Evolutionary conservation across 1,139 yeast species (phyloP), one percentile per base, ranked within the genome.

Genomic region (Diutina sp.): DNA sequence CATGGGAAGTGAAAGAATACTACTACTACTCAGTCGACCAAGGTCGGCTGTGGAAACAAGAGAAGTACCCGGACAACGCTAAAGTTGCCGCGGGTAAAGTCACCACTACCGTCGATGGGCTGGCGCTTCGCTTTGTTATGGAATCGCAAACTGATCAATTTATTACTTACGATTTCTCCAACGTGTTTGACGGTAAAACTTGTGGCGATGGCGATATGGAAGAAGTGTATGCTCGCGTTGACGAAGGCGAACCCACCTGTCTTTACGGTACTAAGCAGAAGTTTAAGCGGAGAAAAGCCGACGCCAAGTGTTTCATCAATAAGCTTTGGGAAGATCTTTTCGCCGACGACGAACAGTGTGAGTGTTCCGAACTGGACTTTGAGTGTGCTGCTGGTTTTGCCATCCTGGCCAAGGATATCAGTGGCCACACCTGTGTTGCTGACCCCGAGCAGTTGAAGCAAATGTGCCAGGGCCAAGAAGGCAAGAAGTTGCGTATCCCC

Each of bases 211-310:
- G 66, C 1, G 96, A 90, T 66, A 76, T 84, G 63, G 97, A 90
- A 69, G 77, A 75, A n/a, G 79, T 89, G 76, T 76, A 74, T 59
- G 86, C 88, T 0, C 74, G 90, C 63, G 71, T 75, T 48, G 65
- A 65, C 1, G 71, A 76, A n/a, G 71, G 75, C 6, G 70, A 75
- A 5, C 88, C 88, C 1, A 64, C 74, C 14, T 90, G 97, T 71
- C 72, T 87, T 46, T 79, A 80, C 73, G 97, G 97, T 8, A 88
- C 82, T 58, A 80, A 75, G 62, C 90, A 87, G 63, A 79, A 74
- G 58, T 85, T 83, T 65, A 71, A 65, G 58, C 78, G 96, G 67
- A 83, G 95, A 70, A 88, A 87, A 64, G 76, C 75, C 46, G 81
- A 77, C 57, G 80, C 93, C 0, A 66, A 82, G 59, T 90, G 97